A percentile compares a stretch with the other conserved stretches of the same genome.
Evolutionary conservation across 1,139 yeast genomes (phyloP).

Genomic region (Zygosaccharomyces pseudobailii): DNA sequence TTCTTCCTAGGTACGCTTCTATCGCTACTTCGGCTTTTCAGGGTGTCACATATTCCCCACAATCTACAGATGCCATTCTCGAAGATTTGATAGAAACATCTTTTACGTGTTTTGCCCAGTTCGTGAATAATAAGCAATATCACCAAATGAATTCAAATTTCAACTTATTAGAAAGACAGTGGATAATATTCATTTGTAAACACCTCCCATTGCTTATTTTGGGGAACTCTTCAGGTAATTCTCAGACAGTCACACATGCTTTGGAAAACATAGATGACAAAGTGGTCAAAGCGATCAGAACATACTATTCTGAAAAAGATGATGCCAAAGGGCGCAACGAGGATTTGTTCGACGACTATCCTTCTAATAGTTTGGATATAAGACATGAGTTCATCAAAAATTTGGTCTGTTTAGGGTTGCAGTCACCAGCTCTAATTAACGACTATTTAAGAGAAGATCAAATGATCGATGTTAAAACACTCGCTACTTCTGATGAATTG

Average conservation of each 20-base stretch:
- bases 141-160: slow-evolving; percentile 32
- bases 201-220: slow-evolving; percentile 29
- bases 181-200: slow-evolving; percentile 32
- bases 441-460: slow-evolving; percentile 45
- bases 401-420: slow-evolving; percentile 43
- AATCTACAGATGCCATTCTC: slow-evolving; percentile 19
- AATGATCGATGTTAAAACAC: slow-evolving; percentile 32
- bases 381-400: slow-evolving; percentile 54
- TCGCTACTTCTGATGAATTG: slow-evolving; percentile 30
- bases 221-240: slow-evolving; percentile 24
- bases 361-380: slow-evolving; percentile 45
- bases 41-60: slow-evolving; percentile 12
- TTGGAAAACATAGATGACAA: slow-evolving; percentile 32
- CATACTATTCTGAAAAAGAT: slow-evolving; percentile 32
- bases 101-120: slow-evolving; percentile 35
- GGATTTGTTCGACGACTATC: slow-evolving; percentile 41
- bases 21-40: slow-evolving; percentile 23
- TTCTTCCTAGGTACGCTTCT: slow-evolving; percentile 26
- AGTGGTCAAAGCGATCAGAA: slow-evolving; percentile 31
- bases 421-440: slow-evolving; percentile 41
- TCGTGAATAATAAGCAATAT: slow-evolving; percentile 33
- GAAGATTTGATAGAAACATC: slow-evolving; percentile 34
- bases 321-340: slow-evolving; percentile 28
- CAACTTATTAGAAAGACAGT: slow-evolving; percentile 31
- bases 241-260: slow-evolving; percentile 24